phyloP scores from a whole-genome alignment of 1,139 yeast species.

The Yamadazyma songkhlaensis region DNA sequence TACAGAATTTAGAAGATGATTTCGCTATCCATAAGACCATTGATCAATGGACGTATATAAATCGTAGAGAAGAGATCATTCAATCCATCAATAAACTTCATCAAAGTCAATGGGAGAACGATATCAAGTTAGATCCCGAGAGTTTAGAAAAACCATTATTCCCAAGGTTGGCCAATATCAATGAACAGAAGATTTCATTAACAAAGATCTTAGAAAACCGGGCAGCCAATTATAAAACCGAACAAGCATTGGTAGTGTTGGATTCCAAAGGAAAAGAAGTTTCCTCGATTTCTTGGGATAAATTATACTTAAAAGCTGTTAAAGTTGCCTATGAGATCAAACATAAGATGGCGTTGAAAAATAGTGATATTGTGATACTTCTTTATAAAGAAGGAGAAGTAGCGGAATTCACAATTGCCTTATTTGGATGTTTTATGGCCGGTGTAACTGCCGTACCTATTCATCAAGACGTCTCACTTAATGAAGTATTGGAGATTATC shows the following conservation, averaged over 20 bases:
- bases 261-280: constrained; percentile 83
- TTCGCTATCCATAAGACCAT: constrained; percentile 39
- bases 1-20: constrained; percentile 44
- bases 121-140: constrained; percentile 34
- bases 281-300: constrained; percentile 83
- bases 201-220: constrained; percentile 73
- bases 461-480: constrained; percentile 64
- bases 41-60: constrained; percentile 50
- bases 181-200: constrained; percentile 36
- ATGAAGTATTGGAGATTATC: constrained; percentile 71
- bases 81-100: constrained; percentile 36
- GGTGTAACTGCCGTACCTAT: constrained; percentile 95
- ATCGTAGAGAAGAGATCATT: constrained; percentile 46
- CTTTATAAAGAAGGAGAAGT: constrained; percentile 84
- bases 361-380: constrained; percentile 80
- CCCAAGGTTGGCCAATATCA: constrained; percentile 32
- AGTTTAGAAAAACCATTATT: constrained; percentile 52
- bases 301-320: constrained; percentile 76
- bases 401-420: constrained; percentile 78
- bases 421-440: constrained; percentile 89
- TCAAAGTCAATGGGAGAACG: constrained; percentile 29
- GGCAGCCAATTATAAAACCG: constrained; percentile 62
- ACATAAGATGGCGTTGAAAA: constrained; percentile 65
- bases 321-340: constrained; percentile 85
- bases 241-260: constrained; percentile 68